phyloP scores from a whole-genome alignment of 352 stramenopile genomes.

The Globisporangium sylvaticum region DNA sequence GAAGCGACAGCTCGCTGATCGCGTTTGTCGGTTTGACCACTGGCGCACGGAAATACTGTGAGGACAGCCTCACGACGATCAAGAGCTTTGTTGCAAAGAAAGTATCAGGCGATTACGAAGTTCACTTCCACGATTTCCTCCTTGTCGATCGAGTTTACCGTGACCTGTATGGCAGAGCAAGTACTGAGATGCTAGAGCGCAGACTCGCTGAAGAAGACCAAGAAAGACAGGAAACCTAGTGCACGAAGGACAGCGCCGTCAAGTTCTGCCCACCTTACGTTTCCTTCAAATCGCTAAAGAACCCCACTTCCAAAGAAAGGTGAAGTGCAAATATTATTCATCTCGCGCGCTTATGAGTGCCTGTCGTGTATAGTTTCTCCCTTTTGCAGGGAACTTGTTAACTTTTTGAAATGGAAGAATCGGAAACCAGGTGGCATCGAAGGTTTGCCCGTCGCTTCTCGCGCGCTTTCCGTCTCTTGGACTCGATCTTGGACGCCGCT shows the following conservation, averaged over 20 bases:
- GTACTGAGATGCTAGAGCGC: neutral
- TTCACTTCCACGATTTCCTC: neutral
- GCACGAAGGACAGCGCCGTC: neutral
- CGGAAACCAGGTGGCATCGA: neutral
- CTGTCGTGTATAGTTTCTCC: neutral
- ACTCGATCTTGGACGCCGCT: conserved; percentile 48
- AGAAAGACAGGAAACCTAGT: neutral
- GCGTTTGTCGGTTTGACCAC: conserved; percentile 8
- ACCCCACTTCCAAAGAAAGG: neutral
- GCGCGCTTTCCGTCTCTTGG: conserved; percentile 34
- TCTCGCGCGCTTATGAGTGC: neutral
- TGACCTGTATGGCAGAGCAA: conserved; percentile 5
- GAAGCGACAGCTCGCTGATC: neutral
- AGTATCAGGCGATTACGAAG: neutral
- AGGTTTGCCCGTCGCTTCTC: conserved; percentile 15
- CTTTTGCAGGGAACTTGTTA: neutral
- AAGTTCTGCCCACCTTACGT: neutral
- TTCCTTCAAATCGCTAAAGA: neutral
- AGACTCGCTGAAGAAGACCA: neutral
- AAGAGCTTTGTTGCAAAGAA: conserved; percentile 15
- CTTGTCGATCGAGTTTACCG: conserved; percentile 7
- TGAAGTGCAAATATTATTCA: neutral
- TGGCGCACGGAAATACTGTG: conserved; percentile 14
- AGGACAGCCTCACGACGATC: conserved; percentile 18
- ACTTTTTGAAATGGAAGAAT: neutral